These are phyloP conservation scores for Silene noctiflora DNA, from an alignment of 179 eudicot species.

Conservation along the genomic window DNA sequence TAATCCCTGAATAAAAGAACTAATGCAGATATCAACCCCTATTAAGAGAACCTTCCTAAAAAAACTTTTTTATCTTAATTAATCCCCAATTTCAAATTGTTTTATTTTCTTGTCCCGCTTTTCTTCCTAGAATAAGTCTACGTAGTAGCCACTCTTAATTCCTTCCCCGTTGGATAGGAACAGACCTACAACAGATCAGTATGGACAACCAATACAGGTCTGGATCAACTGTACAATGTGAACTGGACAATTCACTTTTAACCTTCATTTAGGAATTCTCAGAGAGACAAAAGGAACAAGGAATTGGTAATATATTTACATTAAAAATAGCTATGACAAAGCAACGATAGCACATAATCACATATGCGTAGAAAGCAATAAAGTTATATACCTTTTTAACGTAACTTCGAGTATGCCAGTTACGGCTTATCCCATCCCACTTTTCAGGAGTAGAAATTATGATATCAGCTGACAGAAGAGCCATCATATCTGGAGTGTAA, in stretches of 20 bases:
- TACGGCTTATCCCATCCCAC: constrained; percentile 99
- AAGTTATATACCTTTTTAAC: constrained; percentile 67
- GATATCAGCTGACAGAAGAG: constrained; percentile 91
- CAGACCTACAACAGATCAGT: background rate
- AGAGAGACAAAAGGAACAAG: background rate
- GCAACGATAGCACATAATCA: background rate
- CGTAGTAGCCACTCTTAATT: background rate
- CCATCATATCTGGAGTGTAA: constrained; percentile 87
- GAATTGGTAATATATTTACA: background rate
- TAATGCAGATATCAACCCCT: background rate
- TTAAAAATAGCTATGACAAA: constrained; percentile 5
- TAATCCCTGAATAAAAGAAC: background rate
- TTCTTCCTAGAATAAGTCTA: background rate
- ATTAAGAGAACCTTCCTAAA: background rate
- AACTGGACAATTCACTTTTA: background rate
- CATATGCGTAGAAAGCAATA: background rate
- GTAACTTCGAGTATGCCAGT: constrained; percentile 93
- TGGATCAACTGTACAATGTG: background rate
- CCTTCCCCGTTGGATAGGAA: constrained; percentile 5
- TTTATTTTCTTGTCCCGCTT: background rate
- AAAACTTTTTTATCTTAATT: no score
- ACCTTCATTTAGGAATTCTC: constrained; percentile 1
- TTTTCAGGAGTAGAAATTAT: constrained; percentile 98
- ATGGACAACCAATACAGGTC: background rate
- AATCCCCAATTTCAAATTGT: background rate